Percentiles rank a stretch among this genome's conserved stretches.
phyloP scores from a whole-genome alignment of 1,284 basidiomycete genomes.

The Ganoderma lingzhi region DNA sequence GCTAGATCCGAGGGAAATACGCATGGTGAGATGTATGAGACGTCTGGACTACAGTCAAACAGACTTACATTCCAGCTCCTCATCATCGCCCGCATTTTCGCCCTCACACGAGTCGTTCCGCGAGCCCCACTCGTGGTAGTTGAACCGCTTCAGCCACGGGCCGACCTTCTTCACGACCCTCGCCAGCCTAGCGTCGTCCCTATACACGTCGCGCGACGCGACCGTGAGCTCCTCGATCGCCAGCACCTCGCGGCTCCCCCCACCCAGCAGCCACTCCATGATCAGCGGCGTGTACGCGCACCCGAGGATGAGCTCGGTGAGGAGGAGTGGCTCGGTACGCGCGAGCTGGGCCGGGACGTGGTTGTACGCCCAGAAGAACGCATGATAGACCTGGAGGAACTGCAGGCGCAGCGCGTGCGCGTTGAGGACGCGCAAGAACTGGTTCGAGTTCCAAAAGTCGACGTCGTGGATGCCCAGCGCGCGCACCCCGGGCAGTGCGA shows the following conservation, averaged over 20 bases:
- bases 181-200: conserved; percentile 20
- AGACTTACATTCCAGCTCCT: background rate
- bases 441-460: conserved; percentile 25
- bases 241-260: conserved; percentile 8
- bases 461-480: conserved; percentile 14
- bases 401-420: conserved; percentile 15
- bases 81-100: background rate
- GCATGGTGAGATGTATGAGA: background rate
- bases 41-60: background rate
- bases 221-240: conserved; percentile 18
- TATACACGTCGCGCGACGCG: conserved; percentile 13
- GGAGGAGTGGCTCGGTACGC: conserved; percentile 17
- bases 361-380: conserved; percentile 9
- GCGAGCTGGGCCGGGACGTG: conserved; percentile 16
- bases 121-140: conserved; percentile 6
- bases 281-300: conserved; percentile 19
- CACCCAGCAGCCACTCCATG: conserved; percentile 21
- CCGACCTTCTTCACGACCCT: conserved; percentile 17
- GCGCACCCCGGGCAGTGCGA: conserved; percentile 11
- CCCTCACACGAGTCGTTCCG: conserved; percentile 13
- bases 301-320: conserved; percentile 16
- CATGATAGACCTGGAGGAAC: conserved; percentile 12
- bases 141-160: conserved; percentile 20
- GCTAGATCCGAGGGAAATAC: background rate
- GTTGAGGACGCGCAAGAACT: conserved; percentile 21